phyloP scores from a whole-genome alignment of 2,329 filamentous ascomycete genomes.

The Colletotrichum liaoningense region DNA sequence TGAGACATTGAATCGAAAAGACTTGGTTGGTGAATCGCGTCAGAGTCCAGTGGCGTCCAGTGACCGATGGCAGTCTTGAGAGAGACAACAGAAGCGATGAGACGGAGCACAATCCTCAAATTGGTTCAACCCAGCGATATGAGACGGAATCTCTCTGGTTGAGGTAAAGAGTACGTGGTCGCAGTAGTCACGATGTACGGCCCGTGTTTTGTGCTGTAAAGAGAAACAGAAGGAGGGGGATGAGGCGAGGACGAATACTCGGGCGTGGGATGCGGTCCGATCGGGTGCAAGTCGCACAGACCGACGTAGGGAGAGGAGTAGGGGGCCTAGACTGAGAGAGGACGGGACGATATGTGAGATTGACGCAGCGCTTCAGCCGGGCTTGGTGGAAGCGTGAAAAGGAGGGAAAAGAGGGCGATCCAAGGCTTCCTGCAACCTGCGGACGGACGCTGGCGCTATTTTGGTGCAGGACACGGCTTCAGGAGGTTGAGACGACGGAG shows the following conservation, averaged over 20 bases:
- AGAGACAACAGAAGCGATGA: constrained; percentile 13
- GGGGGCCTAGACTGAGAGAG: background rate
- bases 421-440: constrained; percentile 12
- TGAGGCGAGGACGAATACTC: background rate
- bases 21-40: constrained; percentile 25
- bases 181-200: constrained; percentile 17
- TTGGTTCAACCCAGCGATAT: background rate
- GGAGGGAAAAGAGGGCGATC: background rate
- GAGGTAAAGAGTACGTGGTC: background rate
- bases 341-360: constrained; percentile 30
- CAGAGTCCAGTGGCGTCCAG: constrained; percentile 3
- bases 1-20: constrained; percentile 32
- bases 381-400: constrained; percentile 5
- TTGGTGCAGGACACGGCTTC: constrained; percentile 31
- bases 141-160: background rate
- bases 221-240: background rate
- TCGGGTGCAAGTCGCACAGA: constrained; percentile 28
- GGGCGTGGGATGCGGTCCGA: constrained; percentile 18
- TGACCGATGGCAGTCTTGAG: background rate
- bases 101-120: constrained; percentile 15
- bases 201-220: background rate
- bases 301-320: constrained; percentile 27
- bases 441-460: constrained; percentile 32
- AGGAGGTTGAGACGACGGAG: constrained; percentile 32
- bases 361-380: constrained; percentile 20